A percentile compares a stretch with the other conserved stretches of the same genome.
phyloP scores from a whole-genome alignment of 2,329 filamentous ascomycete genomes.

The Diaporthe vexans region DNA sequence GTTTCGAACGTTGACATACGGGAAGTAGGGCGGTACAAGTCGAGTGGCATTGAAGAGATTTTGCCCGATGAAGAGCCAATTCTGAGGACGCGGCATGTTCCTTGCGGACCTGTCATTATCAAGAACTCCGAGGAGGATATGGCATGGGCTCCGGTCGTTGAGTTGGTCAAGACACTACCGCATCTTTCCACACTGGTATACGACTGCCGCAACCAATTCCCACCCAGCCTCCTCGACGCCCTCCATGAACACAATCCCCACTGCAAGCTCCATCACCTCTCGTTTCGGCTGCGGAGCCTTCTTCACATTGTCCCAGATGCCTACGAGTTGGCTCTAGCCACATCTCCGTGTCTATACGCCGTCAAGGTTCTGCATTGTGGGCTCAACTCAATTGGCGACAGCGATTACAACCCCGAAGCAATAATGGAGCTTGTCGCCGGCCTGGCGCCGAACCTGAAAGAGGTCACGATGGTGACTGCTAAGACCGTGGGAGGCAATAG shows the following conservation, averaged over 20 bases:
- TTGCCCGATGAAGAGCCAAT: slow-evolving; percentile 5
- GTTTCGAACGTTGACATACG: not conserved
- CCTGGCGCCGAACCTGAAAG: slow-evolving; percentile 23
- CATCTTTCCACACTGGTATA: slow-evolving; percentile 12
- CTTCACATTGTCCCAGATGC: not conserved
- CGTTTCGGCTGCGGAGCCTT: slow-evolving; percentile 27
- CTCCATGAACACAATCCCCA: slow-evolving; percentile 17
- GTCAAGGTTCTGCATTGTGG: not conserved
- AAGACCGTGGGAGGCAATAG: too few species aligned
- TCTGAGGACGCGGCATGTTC: not conserved
- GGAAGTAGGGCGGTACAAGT: not conserved
- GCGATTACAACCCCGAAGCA: slow-evolving; percentile 25
- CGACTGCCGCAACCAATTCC: slow-evolving; percentile 32
- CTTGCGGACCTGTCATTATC: not conserved
- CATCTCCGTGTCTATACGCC: slow-evolving; percentile 15
- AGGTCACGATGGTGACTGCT: not conserved
- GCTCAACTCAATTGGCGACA: not conserved
- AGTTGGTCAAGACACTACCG: slow-evolving; percentile 8
- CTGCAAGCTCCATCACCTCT: slow-evolving; percentile 33
- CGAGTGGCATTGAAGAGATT: not conserved
- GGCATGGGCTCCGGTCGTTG: slow-evolving; percentile 29
- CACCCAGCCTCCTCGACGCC: slow-evolving; percentile 20
- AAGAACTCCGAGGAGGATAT: not conserved
- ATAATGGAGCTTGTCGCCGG: slow-evolving; percentile 34
- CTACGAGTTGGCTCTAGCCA: slow-evolving; percentile 24